phyloP scores from a whole-genome alignment of 2,329 filamentous ascomycete genomes.

The Periconia macrospinosa region DNA sequence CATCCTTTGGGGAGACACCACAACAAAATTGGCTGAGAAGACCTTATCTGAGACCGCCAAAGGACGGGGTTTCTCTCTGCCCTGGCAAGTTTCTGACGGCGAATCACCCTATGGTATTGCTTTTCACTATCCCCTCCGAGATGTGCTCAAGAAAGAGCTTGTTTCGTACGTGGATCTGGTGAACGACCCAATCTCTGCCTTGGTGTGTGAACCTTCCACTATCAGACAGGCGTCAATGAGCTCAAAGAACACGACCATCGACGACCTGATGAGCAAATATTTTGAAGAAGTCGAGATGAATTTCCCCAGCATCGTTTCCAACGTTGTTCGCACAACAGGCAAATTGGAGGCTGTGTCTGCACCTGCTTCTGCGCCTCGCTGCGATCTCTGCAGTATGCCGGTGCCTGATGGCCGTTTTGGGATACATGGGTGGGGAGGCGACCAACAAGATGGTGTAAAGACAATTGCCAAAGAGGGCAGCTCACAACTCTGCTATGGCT shows the following conservation, averaged over 20 bases:
- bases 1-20: constrained; percentile 82
- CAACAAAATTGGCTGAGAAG: constrained; percentile 83
- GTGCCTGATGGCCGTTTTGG: constrained; percentile 66
- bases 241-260: constrained; percentile 81
- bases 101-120: constrained; percentile 58
- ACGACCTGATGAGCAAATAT: constrained; percentile 86
- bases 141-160: constrained; percentile 82
- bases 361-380: constrained; percentile 42
- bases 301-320: constrained; percentile 90
- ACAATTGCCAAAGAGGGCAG: constrained; percentile 20
- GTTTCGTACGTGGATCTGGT: constrained; percentile 63
- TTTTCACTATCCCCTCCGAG: constrained; percentile 81
- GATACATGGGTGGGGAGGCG: constrained; percentile 62
- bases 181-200: constrained; percentile 52
- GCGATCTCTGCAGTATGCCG: constrained; percentile 70
- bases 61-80: constrained; percentile 80
- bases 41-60: constrained; percentile 88
- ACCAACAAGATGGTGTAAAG: constrained; percentile 50
- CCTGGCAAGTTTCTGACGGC: constrained; percentile 81
- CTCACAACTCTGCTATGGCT: constrained; percentile 69
- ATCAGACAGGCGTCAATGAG: constrained; percentile 52
- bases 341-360: constrained; percentile 65
- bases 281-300: constrained; percentile 83
- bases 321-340: constrained; percentile 89
- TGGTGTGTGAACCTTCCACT: constrained; percentile 36